A percentile compares a stretch with the other conserved stretches of the same genome.
Evolutionary conservation across 306 rosid species (phyloP).

Genomic region (Cicer chorassanicum): DNA sequence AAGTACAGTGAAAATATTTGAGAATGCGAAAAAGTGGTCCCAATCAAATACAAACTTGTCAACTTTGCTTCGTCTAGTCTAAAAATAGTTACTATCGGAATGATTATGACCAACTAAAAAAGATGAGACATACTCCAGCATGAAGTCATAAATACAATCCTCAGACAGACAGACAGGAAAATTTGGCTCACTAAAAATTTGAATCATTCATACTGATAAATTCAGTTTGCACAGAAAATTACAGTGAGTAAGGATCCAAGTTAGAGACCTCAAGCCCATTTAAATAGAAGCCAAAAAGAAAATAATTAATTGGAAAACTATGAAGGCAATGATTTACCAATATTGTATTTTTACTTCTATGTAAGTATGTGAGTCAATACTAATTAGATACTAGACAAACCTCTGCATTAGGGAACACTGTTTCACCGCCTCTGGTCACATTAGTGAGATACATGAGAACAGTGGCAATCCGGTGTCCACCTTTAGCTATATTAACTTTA

Average conservation of each 20-base stretch:
- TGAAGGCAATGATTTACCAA: not conserved
- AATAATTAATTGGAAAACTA: slow-evolving; percentile 18
- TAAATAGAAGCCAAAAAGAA: slow-evolving; percentile 13
- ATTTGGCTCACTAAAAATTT: slow-evolving; percentile 25
- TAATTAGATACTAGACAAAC: slow-evolving; percentile 56
- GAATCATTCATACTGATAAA: slow-evolving; percentile 7
- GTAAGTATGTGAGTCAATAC: not conserved
- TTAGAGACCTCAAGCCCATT: slow-evolving; percentile 1
- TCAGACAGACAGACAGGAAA: slow-evolving; percentile 12
- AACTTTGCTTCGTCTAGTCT: slow-evolving; percentile 3
- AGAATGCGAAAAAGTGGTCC: slow-evolving; percentile 14
- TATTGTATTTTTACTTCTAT: slow-evolving; percentile 8
- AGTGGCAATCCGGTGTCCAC: slow-evolving; percentile 93
- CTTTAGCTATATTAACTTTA: slow-evolving; percentile 86
- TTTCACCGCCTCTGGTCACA: slow-evolving; percentile 89
- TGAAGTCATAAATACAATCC: not conserved
- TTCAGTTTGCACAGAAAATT: slow-evolving; percentile 29
- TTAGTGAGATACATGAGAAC: slow-evolving; percentile 92
- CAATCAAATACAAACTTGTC: slow-evolving; percentile 21
- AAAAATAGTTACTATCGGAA: slow-evolving; percentile 1
- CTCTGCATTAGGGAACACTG: slow-evolving; percentile 93
- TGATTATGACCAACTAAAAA: slow-evolving; percentile 25
- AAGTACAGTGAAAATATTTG: slow-evolving; percentile 10
- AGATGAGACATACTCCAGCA: not conserved
- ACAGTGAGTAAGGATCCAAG: slow-evolving; percentile 15